These are phyloP conservation scores for Schizophyllum commune DNA, from an alignment of 1,284 basidiomycete species.

Conservation along the genomic window DNA sequence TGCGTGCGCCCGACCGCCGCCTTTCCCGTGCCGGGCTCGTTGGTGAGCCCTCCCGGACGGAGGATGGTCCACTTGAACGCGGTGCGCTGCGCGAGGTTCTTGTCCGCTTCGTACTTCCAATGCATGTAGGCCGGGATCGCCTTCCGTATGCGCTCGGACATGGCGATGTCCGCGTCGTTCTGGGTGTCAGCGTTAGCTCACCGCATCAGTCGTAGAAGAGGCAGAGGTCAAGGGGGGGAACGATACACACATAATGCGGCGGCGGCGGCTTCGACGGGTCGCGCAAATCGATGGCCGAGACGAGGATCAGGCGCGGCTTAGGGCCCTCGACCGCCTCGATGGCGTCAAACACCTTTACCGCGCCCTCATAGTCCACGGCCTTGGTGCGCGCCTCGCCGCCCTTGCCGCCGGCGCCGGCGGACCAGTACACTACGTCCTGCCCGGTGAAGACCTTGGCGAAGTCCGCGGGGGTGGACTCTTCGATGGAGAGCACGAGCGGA, in stretches of 20 bases:
- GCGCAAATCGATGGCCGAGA: slow-evolving; percentile 59
- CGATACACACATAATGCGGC: slow-evolving; percentile 54
- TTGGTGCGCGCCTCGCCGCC: slow-evolving; percentile 55
- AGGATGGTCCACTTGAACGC: slow-evolving; percentile 64
- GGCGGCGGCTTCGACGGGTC: slow-evolving; percentile 40
- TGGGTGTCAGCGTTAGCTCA: too few relatives aligned
- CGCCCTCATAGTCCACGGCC: slow-evolving; percentile 64
- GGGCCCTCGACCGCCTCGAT: slow-evolving; percentile 42
- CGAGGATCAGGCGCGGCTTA: slow-evolving; percentile 49
- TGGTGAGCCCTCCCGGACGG: slow-evolving; percentile 51
- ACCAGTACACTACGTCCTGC: slow-evolving; percentile 51
- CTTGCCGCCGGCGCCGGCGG: slow-evolving; percentile 64
- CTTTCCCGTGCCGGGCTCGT: slow-evolving; percentile 44
- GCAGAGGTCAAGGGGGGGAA: too few relatives aligned
- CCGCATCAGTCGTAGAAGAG: too few relatives aligned
- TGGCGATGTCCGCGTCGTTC: slow-evolving; percentile 38
- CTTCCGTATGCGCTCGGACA: slow-evolving; percentile 37
- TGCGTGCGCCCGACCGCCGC: slow-evolving; percentile 50
- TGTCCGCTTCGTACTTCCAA: slow-evolving; percentile 65
- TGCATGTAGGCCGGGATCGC: slow-evolving; percentile 43
- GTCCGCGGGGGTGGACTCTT: slow-evolving; percentile 39
- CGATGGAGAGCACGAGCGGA: slow-evolving; percentile 53
- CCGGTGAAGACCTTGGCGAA: slow-evolving; percentile 42
- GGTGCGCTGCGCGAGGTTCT: slow-evolving; percentile 48
- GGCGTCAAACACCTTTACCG: slow-evolving; percentile 65